Conservation (phyloP, 1,139 yeast genomes). For the Blastobotrys arbuscula region DNA sequence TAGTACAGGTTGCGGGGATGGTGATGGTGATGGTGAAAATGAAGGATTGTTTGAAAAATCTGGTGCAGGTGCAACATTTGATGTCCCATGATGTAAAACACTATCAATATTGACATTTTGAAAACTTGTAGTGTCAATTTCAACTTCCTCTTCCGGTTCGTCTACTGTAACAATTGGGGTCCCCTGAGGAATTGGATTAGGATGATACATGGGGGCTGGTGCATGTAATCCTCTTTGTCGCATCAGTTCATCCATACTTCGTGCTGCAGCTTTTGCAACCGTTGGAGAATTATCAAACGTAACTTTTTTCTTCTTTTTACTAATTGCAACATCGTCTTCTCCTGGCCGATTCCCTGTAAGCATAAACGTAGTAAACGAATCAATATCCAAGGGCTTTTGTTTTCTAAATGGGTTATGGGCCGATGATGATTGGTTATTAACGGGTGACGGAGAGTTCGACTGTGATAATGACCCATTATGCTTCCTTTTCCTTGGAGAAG, state of each 20-base stretch:
- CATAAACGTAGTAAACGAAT: slow-evolving; percentile 35
- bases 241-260: slow-evolving; percentile 36
- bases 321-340: slow-evolving; percentile 13
- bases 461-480: slow-evolving; percentile 3
- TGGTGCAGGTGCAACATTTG: slow-evolving; percentile 26
- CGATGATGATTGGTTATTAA: too few species aligned
- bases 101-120: slow-evolving; percentile 37
- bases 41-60: slow-evolving; percentile 15
- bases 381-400: slow-evolving; percentile 30
- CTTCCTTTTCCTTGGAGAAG: slow-evolving; percentile 27
- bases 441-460: background rate
- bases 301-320: slow-evolving; percentile 31
- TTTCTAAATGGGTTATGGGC: slow-evolving; percentile 32
- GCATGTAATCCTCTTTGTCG: slow-evolving; percentile 28
- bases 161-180: slow-evolving; percentile 14
- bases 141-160: slow-evolving; percentile 34
- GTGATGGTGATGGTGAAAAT: slow-evolving; percentile 15
- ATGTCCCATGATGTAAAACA: slow-evolving; percentile 36
- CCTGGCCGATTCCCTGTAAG: slow-evolving; percentile 32
- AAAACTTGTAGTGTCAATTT: slow-evolving; percentile 31
- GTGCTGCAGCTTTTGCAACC: slow-evolving; percentile 38
- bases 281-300: slow-evolving; percentile 35
- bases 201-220: slow-evolving; percentile 13
- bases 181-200: background rate
- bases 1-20: slow-evolving; percentile 13